Percentiles rank a stretch among this genome's conserved stretches.
phyloP scores from a whole-genome alignment of 495 filamentous ascomycete species.

The Pyrenopolyporus hunteri region DNA sequence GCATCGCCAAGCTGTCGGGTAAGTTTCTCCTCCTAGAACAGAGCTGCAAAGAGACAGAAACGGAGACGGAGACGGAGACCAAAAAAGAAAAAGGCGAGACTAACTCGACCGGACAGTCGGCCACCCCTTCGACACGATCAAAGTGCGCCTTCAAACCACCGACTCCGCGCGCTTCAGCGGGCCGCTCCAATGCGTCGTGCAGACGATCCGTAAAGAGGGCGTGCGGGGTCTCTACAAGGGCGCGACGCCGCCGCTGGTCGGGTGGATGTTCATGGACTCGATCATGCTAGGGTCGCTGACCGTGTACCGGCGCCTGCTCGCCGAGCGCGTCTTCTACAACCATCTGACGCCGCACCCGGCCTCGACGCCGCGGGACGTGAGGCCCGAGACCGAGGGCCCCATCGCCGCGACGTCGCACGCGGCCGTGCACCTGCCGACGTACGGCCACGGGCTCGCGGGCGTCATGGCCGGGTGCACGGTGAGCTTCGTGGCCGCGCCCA shows the following conservation, averaged over 20 bases:
- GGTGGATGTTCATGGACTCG: slow-evolving; percentile 99
- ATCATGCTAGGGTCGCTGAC: slow-evolving; percentile 93
- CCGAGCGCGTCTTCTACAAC: slow-evolving; percentile 71
- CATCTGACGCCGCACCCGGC: slow-evolving; percentile 55
- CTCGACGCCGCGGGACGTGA: neutral
- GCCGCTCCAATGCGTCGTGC: slow-evolving; percentile 82
- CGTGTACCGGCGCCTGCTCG: slow-evolving; percentile 81
- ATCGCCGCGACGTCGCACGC: slow-evolving; percentile 28
- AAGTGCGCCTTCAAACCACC: slow-evolving; percentile 94
- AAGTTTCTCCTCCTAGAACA: slow-evolving; percentile 41
- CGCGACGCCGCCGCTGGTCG: slow-evolving; percentile 86
- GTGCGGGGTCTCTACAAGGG: slow-evolving; percentile 85
- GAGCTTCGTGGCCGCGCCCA: slow-evolving; percentile 87
- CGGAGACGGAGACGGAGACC: no score
- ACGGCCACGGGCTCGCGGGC: slow-evolving; percentile 87
- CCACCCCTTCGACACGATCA: slow-evolving; percentile 88
- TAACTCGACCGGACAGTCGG: slow-evolving; percentile 43
- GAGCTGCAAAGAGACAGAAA: no score
- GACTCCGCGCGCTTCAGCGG: slow-evolving; percentile 76
- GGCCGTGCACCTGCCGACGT: slow-evolving; percentile 64
- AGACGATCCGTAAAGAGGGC: slow-evolving; percentile 82
- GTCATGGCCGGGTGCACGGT: slow-evolving; percentile 88
- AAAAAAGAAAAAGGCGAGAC: neutral
- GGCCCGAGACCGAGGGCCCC: slow-evolving; percentile 22
- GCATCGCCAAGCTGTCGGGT: slow-evolving; percentile 90